Evolutionary conservation across 2,329 filamentous ascomycete species (phyloP).

Genomic region (Grosmannia clavigera): DNA sequence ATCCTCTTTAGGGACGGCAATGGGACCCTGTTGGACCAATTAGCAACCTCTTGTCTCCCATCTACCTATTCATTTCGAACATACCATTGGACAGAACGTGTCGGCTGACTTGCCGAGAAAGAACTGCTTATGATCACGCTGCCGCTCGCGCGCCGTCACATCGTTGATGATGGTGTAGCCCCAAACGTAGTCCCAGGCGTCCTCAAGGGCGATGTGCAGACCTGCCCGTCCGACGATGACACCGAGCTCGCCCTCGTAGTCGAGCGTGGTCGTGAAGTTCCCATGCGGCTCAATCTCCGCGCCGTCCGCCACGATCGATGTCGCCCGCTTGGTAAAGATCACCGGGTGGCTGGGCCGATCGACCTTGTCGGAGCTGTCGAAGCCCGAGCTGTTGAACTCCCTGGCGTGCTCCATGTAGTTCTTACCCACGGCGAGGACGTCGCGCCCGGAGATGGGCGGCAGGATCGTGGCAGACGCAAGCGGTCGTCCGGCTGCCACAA

Average conservation of each 20-base stretch:
- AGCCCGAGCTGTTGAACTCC: constrained; percentile 3
- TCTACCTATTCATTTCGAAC: neutral
- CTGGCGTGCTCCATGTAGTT: constrained; percentile 5
- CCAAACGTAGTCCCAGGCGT: constrained; percentile 40
- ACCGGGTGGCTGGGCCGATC: constrained; percentile 3
- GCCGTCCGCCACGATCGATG: neutral
- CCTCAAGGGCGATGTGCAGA: constrained; percentile 26
- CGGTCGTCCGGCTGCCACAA: neutral
- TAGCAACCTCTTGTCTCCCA: neutral
- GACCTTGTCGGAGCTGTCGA: constrained; percentile 2
- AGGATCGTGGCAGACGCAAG: neutral
- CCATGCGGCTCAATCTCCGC: neutral
- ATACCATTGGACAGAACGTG: constrained; percentile 39
- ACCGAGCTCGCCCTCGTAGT: constrained; percentile 45
- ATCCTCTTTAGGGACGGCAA: constrained; percentile 26
- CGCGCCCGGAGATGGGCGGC: neutral
- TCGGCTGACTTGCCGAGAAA: constrained; percentile 44
- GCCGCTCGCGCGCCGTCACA: constrained; percentile 35
- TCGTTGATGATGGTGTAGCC: constrained; percentile 45
- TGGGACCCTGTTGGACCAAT: constrained; percentile 14
- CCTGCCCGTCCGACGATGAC: constrained; percentile 41
- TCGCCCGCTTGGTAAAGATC: constrained; percentile 2
- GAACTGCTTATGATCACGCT: constrained; percentile 47
- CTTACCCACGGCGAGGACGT: constrained; percentile 3
- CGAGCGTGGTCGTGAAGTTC: constrained; percentile 15